Conservation (phyloP, 495 filamentous ascomycete genomes). For the Xylaria sp. region DNA sequence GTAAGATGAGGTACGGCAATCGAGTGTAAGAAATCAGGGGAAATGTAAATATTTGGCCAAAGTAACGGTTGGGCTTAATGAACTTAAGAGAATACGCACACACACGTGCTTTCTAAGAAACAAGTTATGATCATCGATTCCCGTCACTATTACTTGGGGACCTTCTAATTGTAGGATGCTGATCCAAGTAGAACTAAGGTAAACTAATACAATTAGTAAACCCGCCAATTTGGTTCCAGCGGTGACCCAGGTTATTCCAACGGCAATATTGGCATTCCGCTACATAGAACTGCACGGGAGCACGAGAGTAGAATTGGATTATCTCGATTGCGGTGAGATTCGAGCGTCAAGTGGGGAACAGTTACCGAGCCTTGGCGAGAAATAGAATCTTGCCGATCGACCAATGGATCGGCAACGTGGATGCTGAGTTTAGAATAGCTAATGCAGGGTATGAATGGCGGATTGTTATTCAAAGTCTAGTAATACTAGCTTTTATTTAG, state of each 20-base stretch:
- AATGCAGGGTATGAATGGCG: neutral
- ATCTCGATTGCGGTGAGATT: neutral
- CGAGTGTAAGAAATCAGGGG: neutral
- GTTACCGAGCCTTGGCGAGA: constrained; percentile 16
- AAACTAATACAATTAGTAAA: neutral
- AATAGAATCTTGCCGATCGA: constrained; percentile 16
- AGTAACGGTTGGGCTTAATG: neutral
- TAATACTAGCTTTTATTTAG: neutral
- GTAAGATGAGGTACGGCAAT: neutral
- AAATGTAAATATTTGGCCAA: neutral
- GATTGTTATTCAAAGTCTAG: neutral
- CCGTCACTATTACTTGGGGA: constrained; percentile 1
- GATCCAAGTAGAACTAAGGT: neutral
- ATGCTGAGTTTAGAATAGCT: neutral
- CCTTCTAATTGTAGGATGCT: neutral
- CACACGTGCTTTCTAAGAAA: neutral
- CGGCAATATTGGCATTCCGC: neutral
- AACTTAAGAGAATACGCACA: neutral
- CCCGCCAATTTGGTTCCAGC: neutral
- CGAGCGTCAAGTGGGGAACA: constrained; percentile 1
- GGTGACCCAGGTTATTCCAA: neutral
- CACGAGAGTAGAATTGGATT: neutral
- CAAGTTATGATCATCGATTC: neutral
- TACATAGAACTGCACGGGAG: neutral
- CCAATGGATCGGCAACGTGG: constrained; percentile 40